Base-by-base conservation (phyloP, 305 asterid species). In the Fraxinus sp. region DNA sequence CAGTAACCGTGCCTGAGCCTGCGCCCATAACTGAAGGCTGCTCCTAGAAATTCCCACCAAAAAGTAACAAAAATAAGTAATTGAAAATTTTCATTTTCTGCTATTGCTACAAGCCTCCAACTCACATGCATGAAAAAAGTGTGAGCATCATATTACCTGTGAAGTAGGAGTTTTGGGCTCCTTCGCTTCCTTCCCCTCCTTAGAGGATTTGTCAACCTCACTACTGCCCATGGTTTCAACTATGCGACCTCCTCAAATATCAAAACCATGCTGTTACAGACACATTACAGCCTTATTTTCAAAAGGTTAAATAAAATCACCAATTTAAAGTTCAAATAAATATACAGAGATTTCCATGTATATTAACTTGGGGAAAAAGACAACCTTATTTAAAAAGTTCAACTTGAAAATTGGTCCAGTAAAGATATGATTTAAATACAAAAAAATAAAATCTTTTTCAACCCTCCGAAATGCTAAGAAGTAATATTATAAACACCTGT, bases 131-230 rank as follows among this genome's bases (percentile, higher is more conserved):
- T 24, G 26, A 22, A 62, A 85, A 36, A 81, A 37, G 11, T 68
- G 77, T 62, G 77, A 68, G 78, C 36, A 55, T 18, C 75, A 81
- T n/a, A 59, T 68, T 36, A 93, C 99, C 97, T 93, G 98, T n/a
- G 93, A 84, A 84, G 84, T 52, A 74, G 95, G 93, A 90, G 94
- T 86, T 86, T 88, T 94, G 5, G 92, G 85, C 85, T 95, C 98
- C 86, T 89, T 94, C 59, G 89, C 89, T 85, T 95, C 97, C 86
- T 91, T 95, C 68, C 87, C 97, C 87, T 93, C 92, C 84, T 86
- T 88, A 16, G 88, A 82, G 78, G 90, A 82, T 79, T 90, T 90
- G 75, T 88, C 91, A 72, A 81, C 84, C 87, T 88, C 92, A 77
- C 87, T 84, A 80, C 92, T 86, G 70, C 91, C 91, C 92, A 90